Evolutionary conservation across 108 stramenopile genomes (phyloP).

Genomic region (Skeletonema potamos): DNA sequence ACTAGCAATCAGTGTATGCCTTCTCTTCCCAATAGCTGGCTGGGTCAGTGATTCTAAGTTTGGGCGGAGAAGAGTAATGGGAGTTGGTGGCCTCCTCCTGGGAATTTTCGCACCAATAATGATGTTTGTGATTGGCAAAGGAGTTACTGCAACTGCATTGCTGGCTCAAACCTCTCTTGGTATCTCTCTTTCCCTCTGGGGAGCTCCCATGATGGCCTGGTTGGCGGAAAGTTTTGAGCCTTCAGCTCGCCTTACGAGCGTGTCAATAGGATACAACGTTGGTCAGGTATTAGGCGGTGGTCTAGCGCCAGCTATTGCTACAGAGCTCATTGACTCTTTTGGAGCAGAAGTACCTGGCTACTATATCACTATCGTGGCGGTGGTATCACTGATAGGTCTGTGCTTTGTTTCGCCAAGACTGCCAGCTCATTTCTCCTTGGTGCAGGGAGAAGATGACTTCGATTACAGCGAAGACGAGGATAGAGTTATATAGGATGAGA

Average conservation of each 20-base stretch:
- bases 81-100: constrained; percentile 48
- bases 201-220: constrained; percentile 81
- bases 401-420: constrained; percentile 42
- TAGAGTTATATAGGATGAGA: not conserved
- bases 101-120: constrained; percentile 41
- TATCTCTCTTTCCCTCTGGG: constrained; percentile 64
- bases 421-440: constrained; percentile 19
- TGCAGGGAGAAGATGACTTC: constrained; percentile 20
- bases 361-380: constrained; percentile 35
- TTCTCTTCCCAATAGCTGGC: constrained; percentile 64
- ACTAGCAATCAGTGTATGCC: constrained; percentile 40
- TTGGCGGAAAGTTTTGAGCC: constrained; percentile 74
- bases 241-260: constrained; percentile 62
- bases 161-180: constrained; percentile 57
- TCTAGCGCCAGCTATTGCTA: constrained; percentile 58
- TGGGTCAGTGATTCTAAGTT: constrained; percentile 48
- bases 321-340: constrained; percentile 41
- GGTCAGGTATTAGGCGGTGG: constrained; percentile 63
- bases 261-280: constrained; percentile 77
- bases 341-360: constrained; percentile 48
- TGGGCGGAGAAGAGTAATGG: constrained; percentile 61
- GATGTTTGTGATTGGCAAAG: constrained; percentile 46
- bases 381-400: constrained; percentile 50
- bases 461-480: not conserved
- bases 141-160: constrained; percentile 35